A percentile compares a stretch with the other conserved stretches of the same genome.
Conservation (phyloP, 2,329 filamentous ascomycete genomes). For the Sporothrix humicola region DNA sequence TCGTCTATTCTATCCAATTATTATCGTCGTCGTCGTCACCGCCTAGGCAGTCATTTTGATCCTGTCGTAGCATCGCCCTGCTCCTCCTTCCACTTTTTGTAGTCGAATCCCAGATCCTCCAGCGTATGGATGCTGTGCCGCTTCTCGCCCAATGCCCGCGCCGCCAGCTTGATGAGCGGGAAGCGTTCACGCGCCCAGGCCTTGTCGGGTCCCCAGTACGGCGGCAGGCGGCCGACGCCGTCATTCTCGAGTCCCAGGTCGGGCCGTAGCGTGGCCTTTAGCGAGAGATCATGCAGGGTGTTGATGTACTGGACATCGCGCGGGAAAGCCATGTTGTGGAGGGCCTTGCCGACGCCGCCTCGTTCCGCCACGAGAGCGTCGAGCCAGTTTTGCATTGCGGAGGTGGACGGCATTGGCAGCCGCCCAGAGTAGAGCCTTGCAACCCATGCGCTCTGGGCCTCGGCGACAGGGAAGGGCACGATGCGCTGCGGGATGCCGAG, state of each 20-base stretch:
- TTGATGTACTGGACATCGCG: constrained; percentile 67
- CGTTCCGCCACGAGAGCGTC: not conserved
- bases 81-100: constrained; percentile 41
- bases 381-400: not conserved
- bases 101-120: constrained; percentile 50
- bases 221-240: constrained; percentile 48
- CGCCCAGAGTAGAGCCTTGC: constrained; percentile 70
- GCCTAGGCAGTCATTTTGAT: not conserved
- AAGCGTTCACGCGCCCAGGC: constrained; percentile 50
- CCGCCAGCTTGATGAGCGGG: constrained; percentile 51
- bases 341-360: constrained; percentile 26
- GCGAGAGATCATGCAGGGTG: constrained; percentile 55
- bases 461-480: constrained; percentile 73
- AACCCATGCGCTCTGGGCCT: constrained; percentile 71
- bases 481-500: constrained; percentile 71
- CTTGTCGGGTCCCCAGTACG: constrained; percentile 50
- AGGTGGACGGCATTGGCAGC: constrained; percentile 56
- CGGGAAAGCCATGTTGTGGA: constrained; percentile 53
- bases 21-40: not conserved
- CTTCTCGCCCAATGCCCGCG: constrained; percentile 46
- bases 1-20: not conserved
- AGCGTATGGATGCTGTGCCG: constrained; percentile 46
- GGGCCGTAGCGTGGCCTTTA: constrained; percentile 45
- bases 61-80: not conserved
- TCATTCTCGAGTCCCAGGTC: constrained; percentile 45